Percentiles rank a stretch among this genome's conserved stretches.
These are phyloP conservation scores for Symbiotaphrina buchneri DNA, from an alignment of 495 filamentous ascomycete genomes.

Conservation along the genomic window DNA sequence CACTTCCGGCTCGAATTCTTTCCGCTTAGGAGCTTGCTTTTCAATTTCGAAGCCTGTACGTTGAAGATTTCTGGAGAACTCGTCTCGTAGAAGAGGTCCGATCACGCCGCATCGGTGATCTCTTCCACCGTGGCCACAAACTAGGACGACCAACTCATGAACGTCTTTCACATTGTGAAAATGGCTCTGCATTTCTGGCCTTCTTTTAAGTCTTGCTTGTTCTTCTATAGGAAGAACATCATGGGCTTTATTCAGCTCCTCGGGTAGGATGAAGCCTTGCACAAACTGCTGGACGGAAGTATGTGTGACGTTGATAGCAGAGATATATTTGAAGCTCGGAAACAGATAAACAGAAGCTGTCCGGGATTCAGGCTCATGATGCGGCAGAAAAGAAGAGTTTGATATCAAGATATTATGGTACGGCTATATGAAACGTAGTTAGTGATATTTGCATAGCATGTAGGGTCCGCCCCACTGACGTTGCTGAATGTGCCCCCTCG, in stretches of 20 bases:
- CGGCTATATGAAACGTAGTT: conserved; percentile 26
- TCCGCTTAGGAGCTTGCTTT: conserved; percentile 6
- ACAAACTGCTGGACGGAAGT: conserved; percentile 27
- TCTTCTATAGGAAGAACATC: conserved; percentile 25
- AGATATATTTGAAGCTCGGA: conserved; percentile 58
- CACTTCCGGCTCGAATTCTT: conserved; percentile 11
- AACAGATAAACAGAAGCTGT: conserved; percentile 46
- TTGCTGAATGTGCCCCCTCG: conserved; percentile 44
- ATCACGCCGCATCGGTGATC: conserved; percentile 64
- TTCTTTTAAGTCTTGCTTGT: conserved; percentile 15
- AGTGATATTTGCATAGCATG: neutral
- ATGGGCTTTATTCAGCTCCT: conserved; percentile 33
- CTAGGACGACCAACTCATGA: conserved; percentile 44
- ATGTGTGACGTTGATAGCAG: conserved; percentile 33
- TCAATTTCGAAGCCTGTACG: conserved; percentile 12
- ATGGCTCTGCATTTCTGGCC: conserved; percentile 12
- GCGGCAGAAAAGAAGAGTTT: conserved; percentile 43
- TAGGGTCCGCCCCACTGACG: conserved; percentile 22
- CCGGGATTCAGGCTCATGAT: conserved; percentile 16
- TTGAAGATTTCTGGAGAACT: conserved; percentile 35
- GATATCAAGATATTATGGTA: conserved; percentile 54
- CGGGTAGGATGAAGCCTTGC: conserved; percentile 32
- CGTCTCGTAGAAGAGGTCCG: conserved; percentile 42
- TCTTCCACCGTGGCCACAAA: conserved; percentile 66
- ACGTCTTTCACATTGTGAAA: conserved; percentile 28